Evolutionary conservation across 2,329 filamentous ascomycete genomes (phyloP).

Genomic region (Falciphora oryzae): DNA sequence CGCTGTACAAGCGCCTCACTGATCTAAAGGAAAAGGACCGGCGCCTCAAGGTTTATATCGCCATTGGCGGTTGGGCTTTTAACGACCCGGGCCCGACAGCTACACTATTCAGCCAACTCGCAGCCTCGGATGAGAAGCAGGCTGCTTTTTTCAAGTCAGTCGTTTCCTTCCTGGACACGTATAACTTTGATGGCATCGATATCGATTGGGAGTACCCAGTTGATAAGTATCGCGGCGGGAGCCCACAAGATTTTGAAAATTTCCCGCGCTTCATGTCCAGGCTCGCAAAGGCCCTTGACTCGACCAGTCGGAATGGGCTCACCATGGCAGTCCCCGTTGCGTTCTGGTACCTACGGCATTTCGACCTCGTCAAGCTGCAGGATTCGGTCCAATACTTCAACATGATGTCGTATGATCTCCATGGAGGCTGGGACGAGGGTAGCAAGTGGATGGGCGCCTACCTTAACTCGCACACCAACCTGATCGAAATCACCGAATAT

Average conservation of each 20-base stretch:
- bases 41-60: conserved; percentile 29
- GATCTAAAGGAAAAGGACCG: conserved; percentile 22
- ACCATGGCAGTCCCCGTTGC: conserved; percentile 12
- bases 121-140: conserved; percentile 9
- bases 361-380: conserved; percentile 19
- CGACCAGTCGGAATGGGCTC: not conserved
- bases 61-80: conserved; percentile 37
- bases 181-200: conserved; percentile 21
- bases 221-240: conserved; percentile 17
- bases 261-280: conserved; percentile 9
- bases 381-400: conserved; percentile 15
- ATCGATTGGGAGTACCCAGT: conserved; percentile 29
- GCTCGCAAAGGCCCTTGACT: not conserved
- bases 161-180: conserved; percentile 15
- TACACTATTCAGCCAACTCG: conserved; percentile 22
- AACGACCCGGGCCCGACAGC: conserved; percentile 27
- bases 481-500: conserved; percentile 36
- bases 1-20: conserved; percentile 25
- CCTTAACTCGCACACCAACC: conserved; percentile 37
- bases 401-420: conserved; percentile 30
- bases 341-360: conserved; percentile 17
- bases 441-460: conserved; percentile 21
- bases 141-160: conserved; percentile 16
- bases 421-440: conserved; percentile 32
- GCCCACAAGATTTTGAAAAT: conserved; percentile 15